phyloP scores from a whole-genome alignment of 169 alveolate species.

The Eimeria zaria region DNA sequence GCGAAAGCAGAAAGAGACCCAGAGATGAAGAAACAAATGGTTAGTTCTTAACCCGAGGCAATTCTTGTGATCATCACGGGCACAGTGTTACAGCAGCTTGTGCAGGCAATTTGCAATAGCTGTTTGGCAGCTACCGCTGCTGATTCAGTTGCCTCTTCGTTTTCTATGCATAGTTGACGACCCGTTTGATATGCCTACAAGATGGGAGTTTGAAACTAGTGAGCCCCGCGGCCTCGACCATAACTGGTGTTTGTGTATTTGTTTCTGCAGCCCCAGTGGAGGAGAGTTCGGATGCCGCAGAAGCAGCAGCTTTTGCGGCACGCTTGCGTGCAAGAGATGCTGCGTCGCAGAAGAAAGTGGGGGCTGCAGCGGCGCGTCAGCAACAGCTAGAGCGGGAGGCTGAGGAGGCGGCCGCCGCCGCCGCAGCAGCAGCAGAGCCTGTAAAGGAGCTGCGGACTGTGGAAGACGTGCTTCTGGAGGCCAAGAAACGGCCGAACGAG shows the following conservation, averaged over 20 bases:
- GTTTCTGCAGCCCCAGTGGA: constrained; percentile 6
- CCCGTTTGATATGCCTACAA: neutral
- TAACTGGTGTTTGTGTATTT: neutral
- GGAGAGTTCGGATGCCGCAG: constrained; percentile 47
- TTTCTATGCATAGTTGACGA: neutral
- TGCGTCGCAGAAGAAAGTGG: constrained; percentile 57
- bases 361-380: constrained; percentile 60
- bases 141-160: neutral
- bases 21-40: constrained; percentile 37
- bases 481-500: constrained; percentile 82
- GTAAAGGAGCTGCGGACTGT: constrained; percentile 44
- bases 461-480: constrained; percentile 76
- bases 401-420: constrained; percentile 62
- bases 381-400: constrained; percentile 36
- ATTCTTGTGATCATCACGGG: neutral
- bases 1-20: constrained; percentile 54
- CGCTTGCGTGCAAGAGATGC: constrained; percentile 67
- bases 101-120: neutral
- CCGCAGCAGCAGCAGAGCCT: constrained; percentile 40
- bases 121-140: neutral
- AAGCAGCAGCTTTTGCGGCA: constrained; percentile 59
- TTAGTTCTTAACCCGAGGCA: neutral
- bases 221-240: neutral
- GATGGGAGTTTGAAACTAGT: neutral
- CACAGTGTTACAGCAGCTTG: neutral